Evolutionary conservation across 2,329 filamentous ascomycete genomes (phyloP), one percentile per base, ranked within the genome.

Genomic region (Zarea fungicola): DNA sequence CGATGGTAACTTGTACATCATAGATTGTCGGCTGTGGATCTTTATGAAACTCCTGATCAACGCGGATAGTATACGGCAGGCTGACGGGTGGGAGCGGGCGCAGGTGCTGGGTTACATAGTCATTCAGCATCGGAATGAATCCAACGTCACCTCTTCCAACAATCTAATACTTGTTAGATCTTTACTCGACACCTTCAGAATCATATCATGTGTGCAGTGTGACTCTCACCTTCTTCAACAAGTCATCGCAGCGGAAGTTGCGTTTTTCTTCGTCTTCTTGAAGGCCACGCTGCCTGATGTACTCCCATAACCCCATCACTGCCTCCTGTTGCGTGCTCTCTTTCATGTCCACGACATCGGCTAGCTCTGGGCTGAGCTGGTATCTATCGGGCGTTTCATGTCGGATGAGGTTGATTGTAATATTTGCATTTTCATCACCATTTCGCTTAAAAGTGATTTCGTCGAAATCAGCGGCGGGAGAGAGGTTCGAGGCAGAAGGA

Each of bases 201-300:
- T n/a, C n/a, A n/a, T n/a, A n/a, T n/a, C n/a, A n/a, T n/a, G n/a
- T n/a, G n/a, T n/a, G 28, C 13, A 25, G 6, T 31, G 41, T 10
- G 4, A 25, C 3, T 11, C 80, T 62, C 70, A 95, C 89, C 67
- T 81, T 81, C 69, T 80, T 85, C 45, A 99, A 67, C 40, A 84
- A 77, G 36, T 91, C 85, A 62, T 99, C 92, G 62, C 93, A 97
- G 32, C 88, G 85, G 58, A 99, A 92, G 52, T 87, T 87, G 53
- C 93, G 81, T 72, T 93, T 93, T 64, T 99, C 93, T 52, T 97
- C 92, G 55, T 96, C 91, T 63, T 96, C 92, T 65, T 95, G 89
- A 40, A 99, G 73, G 16, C 85, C 84, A 74, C 88, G 87, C 18
- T 87, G 77, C 58, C 89, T 85, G 56, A 96, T 87, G 61, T 99